Base-by-base conservation (phyloP, 2,329 filamentous ascomycete species). In the Arthrobotrys pseudoclavata region DNA sequence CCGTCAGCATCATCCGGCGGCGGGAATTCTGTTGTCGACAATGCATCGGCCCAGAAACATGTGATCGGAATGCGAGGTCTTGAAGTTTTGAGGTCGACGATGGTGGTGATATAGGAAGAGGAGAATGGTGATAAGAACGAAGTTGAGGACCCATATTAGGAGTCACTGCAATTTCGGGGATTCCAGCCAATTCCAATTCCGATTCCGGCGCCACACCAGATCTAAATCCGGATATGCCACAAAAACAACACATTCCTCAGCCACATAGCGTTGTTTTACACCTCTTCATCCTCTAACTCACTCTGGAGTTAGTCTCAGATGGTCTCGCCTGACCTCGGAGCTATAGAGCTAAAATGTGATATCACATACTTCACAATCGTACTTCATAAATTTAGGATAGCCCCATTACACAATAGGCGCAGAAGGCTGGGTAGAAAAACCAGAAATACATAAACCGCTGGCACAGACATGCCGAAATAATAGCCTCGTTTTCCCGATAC, bases 1-100 rank as follows among this genome's bases (percentile, higher is more conserved):
- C 69, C 69, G 69, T 74, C 61, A 42, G 53, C 60, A 66, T 72
- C 47, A 63, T 50, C 68, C 68, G 68, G 68, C 68, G 68, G 68
- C 60, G 45, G 47, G 24, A 55, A 26, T 48, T 48, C 57, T 5
- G 31, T 45, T 18, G 68, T 63, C 4, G 55, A 26, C n/a, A 47
- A 64, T n/a, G 47, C 68, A 71, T 71, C 57, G 34, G 50, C 48
- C 60, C 55, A 52, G 31, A 60, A 60, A 60, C 55, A 60, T 60
- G 55, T 60, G 31, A 60, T 26, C 1, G 31, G 60, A 63, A 63
- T 48, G 60, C 26, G 57, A 31, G 18, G 22, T 31, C 12, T 31
- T 57, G 45, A 31, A 24, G 22, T 20, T 7, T 29, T 24, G 45
- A 72, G 7, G 53, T 26, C 53, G 48, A 42, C 42, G 47, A 74